A percentile compares a stretch with the other conserved stretches of the same genome.
Conservation (phyloP, 164 flowering plant genomes). For the Chimonanthus praecox region DNA sequence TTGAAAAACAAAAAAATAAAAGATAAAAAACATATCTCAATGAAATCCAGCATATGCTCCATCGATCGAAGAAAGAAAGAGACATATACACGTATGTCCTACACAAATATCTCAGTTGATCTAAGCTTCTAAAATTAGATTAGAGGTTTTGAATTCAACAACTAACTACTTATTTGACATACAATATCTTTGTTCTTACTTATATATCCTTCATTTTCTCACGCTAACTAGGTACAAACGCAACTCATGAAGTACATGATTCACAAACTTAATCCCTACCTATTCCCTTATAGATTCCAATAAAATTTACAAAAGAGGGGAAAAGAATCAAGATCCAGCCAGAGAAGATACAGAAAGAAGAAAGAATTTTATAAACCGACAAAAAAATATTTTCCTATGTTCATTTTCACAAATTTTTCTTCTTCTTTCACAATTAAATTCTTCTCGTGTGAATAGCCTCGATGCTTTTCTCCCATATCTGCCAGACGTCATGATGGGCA, state of each 20-base stretch:
- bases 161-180: no score
- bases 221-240: not conserved
- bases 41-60: no score
- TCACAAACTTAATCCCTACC: not conserved
- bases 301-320: not conserved
- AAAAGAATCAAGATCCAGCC: not conserved
- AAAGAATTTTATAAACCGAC: constrained; percentile 11
- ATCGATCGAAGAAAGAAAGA: no score
- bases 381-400: constrained; percentile 2
- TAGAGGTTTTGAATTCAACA: no score
- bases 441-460: constrained; percentile 71
- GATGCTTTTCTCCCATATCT: constrained; percentile 94
- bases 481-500: constrained; percentile 81
- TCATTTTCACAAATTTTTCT: not conserved
- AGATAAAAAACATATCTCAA: no score
- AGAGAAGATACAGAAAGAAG: not conserved
- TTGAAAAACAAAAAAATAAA: no score
- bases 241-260: not conserved
- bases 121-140: no score
- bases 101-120: no score
- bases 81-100: no score
- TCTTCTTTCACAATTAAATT: constrained; percentile 35
- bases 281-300: not conserved
- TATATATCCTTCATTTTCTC: no score
- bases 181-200: no score